A percentile compares a stretch with the other conserved stretches of the same genome.
Evolutionary conservation across 2,329 filamentous ascomycete species (phyloP).

Genomic region (Fusarium sp.): DNA sequence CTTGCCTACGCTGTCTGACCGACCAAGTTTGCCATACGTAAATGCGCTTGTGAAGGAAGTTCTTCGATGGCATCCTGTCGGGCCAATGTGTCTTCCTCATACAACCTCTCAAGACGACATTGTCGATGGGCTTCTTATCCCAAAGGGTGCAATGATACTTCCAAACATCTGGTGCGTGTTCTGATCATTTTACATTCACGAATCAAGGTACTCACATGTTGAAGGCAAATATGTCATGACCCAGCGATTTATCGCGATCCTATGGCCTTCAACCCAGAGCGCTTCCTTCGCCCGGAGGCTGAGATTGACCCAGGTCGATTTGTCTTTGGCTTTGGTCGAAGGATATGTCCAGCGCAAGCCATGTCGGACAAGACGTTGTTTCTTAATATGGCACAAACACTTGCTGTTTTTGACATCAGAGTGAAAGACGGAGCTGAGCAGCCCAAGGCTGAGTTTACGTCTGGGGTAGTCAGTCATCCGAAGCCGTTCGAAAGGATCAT

Average conservation of each 20-base stretch:
- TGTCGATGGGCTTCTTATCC: slow-evolving; percentile 33
- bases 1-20: slow-evolving; percentile 38
- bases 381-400: slow-evolving; percentile 53
- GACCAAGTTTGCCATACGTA: slow-evolving; percentile 43
- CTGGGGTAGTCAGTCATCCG: slow-evolving; percentile 34
- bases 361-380: slow-evolving; percentile 47
- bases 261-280: slow-evolving; percentile 23
- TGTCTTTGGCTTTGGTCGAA: slow-evolving; percentile 51
- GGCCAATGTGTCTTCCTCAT: slow-evolving; percentile 53
- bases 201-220: neutral
- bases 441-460: slow-evolving; percentile 7
- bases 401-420: slow-evolving; percentile 59
- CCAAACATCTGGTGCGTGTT: slow-evolving; percentile 9
- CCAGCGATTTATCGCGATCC: slow-evolving; percentile 22
- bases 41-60: slow-evolving; percentile 47
- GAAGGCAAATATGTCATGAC: slow-evolving; percentile 34
- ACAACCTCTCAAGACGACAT: slow-evolving; percentile 47
- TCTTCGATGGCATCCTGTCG: slow-evolving; percentile 46
- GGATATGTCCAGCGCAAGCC: slow-evolving; percentile 49
- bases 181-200: too few relatives aligned
- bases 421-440: neutral
- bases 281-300: slow-evolving; percentile 18
- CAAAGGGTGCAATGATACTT: slow-evolving; percentile 37
- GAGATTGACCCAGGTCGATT: slow-evolving; percentile 44
- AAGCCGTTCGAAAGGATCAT: slow-evolving; percentile 15